Base-by-base conservation (phyloP, 2,329 filamentous ascomycete genomes). In the Botryotinia globosa region DNA sequence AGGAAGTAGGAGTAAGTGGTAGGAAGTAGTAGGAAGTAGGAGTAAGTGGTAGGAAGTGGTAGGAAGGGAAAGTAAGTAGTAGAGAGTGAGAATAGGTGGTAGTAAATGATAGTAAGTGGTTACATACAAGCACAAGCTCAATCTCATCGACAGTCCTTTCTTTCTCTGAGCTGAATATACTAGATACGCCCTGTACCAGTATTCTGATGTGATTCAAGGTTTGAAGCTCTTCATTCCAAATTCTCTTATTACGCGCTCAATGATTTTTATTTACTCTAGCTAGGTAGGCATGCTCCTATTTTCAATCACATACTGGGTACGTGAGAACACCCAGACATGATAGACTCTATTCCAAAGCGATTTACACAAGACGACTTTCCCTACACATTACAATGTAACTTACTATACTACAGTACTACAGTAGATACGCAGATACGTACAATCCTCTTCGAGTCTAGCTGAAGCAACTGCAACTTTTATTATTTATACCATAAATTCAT, bases 391-490 rank as follows among this genome's bases (percentile, higher is more conserved):
- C 59, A 1, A 20, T 39, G 59, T 42, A 42, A n/a, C n/a, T n/a
- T n/a, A n/a, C n/a, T n/a, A n/a, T n/a, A n/a, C n/a, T n/a, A n/a
- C n/a, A n/a, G n/a, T n/a, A n/a, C n/a, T n/a, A n/a, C n/a, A n/a
- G 37, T 56, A 56, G 51, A 56, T 18, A 18, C 51, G 12, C n/a
- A 29, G n/a, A 56, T 29, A 29, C 51, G 8, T 32, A 29, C 51
- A 54, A 54, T 3, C 51, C 51, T 29, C 58, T 71, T 71, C 69
- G 69, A 71, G 61, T 66, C 37, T 66, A 71, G 37, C 32, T 65
- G 20, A 9, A 54, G 51, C 51, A 7, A 54, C n/a, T 54, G 51
- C 51, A 7, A 54, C n/a, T 54, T 25, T n/a, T n/a, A n/a, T 16
- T 16, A n/a, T n/a, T 25, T 14, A 54, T 54, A 2, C 25, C 22